Base-by-base conservation (phyloP, 257 asterid genomes). In the Parsonsia alboflavescens region DNA sequence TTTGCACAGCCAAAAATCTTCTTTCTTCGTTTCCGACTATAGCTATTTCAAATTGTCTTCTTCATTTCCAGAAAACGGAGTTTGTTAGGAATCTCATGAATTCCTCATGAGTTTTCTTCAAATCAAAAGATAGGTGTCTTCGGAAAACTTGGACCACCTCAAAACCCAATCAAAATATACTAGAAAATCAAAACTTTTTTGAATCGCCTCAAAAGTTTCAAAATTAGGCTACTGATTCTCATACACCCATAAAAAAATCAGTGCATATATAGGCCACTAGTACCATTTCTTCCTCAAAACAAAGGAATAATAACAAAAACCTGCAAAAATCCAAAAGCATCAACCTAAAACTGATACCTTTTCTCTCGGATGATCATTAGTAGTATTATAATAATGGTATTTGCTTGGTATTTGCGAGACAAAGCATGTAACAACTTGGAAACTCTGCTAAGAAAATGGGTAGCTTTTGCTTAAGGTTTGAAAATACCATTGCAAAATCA, bases 381-480 rank as follows among this genome's bases (percentile, higher is more conserved):
- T 9, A 62, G 41, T 0, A 75, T 69, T 61, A 70, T 57, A 70
- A 76, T 72, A 76, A 70, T 30, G 73, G 75, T 76, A 74, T 71
- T 70, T 83, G 71, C 61, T 75, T 68, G 80, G 73, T 61, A 74
- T 68, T 79, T 63, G 78, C 73, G 64, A 73, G 73, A 77, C 84
- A 83, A 87, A 83, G 90, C 85, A 74, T 80, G 89, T 83, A 79
- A 85, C 85, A 84, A 79, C 97, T 86, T 85, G 84, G 58, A 75
- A 80, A 79, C 69, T 67, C 79, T 57, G 87, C 83, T 59, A 84
- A 79, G 73, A 53, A 78, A 71, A 65, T 46, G 45, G 41, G 50
- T 76, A 19, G 79, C 82, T 66, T 87, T 76, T 70, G 88, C 83
- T 84, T 85, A 79, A 84, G 85, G 84, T 57, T 82, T 79, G 80